These are phyloP conservation scores for Chaetomiaceae sp. DNA, from an alignment of 2,329 filamentous ascomycete genomes.

Conservation along the genomic window DNA sequence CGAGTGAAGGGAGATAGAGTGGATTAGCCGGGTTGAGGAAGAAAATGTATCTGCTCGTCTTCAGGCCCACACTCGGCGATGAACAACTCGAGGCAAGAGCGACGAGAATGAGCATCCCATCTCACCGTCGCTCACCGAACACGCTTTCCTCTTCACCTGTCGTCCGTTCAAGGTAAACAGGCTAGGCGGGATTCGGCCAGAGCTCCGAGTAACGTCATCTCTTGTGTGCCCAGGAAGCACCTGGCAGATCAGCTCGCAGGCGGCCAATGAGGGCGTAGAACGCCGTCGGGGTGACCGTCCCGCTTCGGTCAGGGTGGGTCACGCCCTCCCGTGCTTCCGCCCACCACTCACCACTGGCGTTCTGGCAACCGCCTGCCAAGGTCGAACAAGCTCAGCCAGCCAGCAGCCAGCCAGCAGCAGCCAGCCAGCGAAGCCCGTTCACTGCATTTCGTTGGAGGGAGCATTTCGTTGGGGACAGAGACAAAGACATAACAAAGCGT, in stretches of 20 bases:
- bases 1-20: no score
- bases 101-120: no score
- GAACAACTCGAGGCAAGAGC: no score
- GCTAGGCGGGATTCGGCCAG: neutral
- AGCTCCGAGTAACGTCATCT: neutral
- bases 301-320: slow-evolving; percentile 3
- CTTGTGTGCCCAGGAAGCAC: neutral
- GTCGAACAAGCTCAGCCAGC: neutral
- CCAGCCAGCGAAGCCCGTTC: no score
- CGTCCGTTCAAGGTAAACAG: neutral
- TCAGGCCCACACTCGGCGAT: no score
- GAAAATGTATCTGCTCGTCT: no score
- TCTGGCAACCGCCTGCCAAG: neutral
- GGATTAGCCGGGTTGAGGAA: no score
- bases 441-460: no score
- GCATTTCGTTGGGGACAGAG: no score
- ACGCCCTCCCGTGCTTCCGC: neutral
- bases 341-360: neutral
- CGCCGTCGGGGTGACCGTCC: slow-evolving; percentile 2
- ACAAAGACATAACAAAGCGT: slow-evolving; percentile 22
- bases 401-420: no score
- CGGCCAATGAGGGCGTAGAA: neutral
- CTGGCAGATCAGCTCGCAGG: neutral
- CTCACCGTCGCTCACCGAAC: no score
- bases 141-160: neutral